Conservation (phyloP, 345 rosid species). For the Streptanthus diversifolius region DNA sequence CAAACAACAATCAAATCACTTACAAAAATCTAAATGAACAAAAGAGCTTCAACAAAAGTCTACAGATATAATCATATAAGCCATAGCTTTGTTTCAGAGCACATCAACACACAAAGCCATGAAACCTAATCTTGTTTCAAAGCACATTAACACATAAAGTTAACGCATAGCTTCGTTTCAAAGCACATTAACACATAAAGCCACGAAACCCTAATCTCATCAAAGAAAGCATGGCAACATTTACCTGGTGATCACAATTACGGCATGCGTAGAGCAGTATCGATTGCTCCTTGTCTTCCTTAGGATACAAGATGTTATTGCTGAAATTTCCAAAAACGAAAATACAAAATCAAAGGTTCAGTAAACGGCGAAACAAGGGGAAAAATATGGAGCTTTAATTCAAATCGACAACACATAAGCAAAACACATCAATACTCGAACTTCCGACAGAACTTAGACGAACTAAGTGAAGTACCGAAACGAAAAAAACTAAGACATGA, state of each 20-base stretch:
- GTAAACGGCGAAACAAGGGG: too few species aligned
- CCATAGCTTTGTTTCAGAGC: neutral
- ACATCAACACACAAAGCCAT: neutral
- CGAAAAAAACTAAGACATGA: neutral
- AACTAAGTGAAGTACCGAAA: neutral
- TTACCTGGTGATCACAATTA: constrained; percentile 81
- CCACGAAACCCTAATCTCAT: constrained; percentile 16
- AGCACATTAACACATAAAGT: too few species aligned
- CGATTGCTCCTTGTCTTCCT: constrained; percentile 59
- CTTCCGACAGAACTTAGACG: neutral
- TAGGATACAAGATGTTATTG: constrained; percentile 74
- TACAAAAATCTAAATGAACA: neutral
- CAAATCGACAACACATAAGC: neutral
- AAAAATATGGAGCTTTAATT: constrained; percentile 5
- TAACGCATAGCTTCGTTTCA: too few species aligned
- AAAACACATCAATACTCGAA: neutral
- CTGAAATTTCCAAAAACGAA: constrained; percentile 25
- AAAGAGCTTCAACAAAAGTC: neutral
- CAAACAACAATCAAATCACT: neutral
- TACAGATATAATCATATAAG: neutral
- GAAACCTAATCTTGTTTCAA: constrained; percentile 9
- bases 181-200: too few species aligned
- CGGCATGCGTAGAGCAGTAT: constrained; percentile 77
- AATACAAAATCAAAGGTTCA: neutral
- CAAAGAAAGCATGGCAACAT: neutral